Conservation (phyloP, 192 early-diverging fungal genomes). For the Dissophora ornata region DNA sequence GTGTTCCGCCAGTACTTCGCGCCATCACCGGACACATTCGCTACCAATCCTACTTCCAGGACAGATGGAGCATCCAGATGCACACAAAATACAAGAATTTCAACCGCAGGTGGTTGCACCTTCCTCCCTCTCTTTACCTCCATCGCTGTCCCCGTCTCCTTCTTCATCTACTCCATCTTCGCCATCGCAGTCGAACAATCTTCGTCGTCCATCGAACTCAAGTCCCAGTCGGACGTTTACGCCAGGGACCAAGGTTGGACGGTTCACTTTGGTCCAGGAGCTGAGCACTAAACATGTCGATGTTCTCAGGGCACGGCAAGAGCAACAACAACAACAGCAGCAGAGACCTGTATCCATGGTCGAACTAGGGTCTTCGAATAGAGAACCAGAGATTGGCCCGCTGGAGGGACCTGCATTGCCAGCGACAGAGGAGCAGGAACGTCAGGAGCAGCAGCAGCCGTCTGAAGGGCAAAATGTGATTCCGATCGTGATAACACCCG, state of each 20-base stretch:
- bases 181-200: not conserved
- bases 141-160: not conserved
- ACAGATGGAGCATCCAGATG: not conserved
- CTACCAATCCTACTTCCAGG: conserved; percentile 2
- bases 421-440: not conserved
- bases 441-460: not conserved
- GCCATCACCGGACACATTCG: conserved; percentile 14
- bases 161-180: not conserved
- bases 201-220: conserved; percentile 3
- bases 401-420: not conserved
- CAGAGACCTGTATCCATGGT: conserved; percentile 20
- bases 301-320: conserved; percentile 14
- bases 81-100: too few relatives aligned
- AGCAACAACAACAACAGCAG: not conserved
- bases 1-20: too few relatives aligned
- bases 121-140: too few relatives aligned
- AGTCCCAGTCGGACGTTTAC: conserved; percentile 8
- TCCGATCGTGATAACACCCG: conserved; percentile 4
- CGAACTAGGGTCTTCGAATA: not conserved
- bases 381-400: not conserved
- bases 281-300: conserved; percentile 21
- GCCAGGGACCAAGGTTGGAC: conserved; percentile 44
- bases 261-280: conserved; percentile 42
- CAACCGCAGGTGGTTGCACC: too few relatives aligned
- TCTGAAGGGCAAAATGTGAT: not conserved